A percentile compares a stretch with the other conserved stretches of the same genome.
Conservation (phyloP, 2,329 filamentous ascomycete genomes). For the Ophiostoma triangulosporum region DNA sequence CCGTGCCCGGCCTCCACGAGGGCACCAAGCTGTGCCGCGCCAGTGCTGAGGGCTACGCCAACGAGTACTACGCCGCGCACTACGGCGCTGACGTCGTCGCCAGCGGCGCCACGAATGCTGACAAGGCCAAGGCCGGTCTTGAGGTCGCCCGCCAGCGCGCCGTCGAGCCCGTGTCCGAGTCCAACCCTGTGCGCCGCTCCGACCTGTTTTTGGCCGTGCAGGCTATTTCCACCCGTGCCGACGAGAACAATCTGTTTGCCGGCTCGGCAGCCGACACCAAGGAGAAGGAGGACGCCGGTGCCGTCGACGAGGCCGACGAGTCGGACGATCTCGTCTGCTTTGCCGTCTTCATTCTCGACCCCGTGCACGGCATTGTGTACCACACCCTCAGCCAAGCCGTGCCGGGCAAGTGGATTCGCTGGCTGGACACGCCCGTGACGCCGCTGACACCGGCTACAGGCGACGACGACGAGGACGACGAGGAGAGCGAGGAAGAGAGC, state of each 20-base stretch:
- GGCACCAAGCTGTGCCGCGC: conserved; percentile 86
- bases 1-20: conserved; percentile 68
- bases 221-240: conserved; percentile 44
- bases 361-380: conserved; percentile 83
- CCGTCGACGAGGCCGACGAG: conserved; percentile 44
- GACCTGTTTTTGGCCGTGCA: conserved; percentile 96
- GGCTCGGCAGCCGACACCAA: conserved; percentile 31
- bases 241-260: conserved; percentile 46
- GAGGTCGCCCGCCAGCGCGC: conserved; percentile 69
- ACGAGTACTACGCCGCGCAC: conserved; percentile 65
- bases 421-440: conserved; percentile 70
- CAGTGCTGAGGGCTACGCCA: conserved; percentile 74
- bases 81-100: conserved; percentile 43
- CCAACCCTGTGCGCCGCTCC: conserved; percentile 80
- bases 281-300: conserved; percentile 45
- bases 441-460: conserved; percentile 37
- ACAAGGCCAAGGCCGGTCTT: conserved; percentile 36
- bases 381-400: conserved; percentile 69
- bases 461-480: conserved; percentile 5
- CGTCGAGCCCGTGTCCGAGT: conserved; percentile 64
- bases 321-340: conserved; percentile 61
- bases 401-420: conserved; percentile 74
- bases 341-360: conserved; percentile 71
- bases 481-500: not conserved
- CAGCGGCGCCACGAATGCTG: not conserved